Conservation (phyloP, 805 yeast genomes). For the Saccharomycopsis malanga region DNA sequence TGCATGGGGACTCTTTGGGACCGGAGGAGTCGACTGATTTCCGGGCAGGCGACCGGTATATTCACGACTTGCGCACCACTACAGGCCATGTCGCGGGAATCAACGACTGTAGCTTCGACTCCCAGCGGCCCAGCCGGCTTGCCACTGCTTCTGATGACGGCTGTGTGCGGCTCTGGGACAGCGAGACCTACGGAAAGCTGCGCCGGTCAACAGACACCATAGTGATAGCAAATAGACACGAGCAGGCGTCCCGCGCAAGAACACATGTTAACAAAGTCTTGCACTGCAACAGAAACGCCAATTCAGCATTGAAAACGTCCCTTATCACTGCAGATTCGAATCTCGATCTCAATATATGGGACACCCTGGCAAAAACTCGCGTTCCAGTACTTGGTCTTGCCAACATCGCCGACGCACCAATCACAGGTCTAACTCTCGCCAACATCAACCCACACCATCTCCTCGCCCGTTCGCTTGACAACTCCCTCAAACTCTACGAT, state of each 20-base stretch:
- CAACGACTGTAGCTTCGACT: constrained; percentile 27
- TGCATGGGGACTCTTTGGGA: not conserved
- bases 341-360: not conserved
- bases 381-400: not conserved
- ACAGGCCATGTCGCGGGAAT: constrained; percentile 31
- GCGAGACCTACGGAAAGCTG: constrained; percentile 10
- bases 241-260: not conserved
- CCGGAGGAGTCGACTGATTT: no score
- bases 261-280: not conserved
- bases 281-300: not conserved
- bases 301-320: not conserved
- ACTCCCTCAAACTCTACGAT: not conserved
- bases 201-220: not conserved
- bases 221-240: not conserved
- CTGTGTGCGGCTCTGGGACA: constrained; percentile 33
- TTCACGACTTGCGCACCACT: constrained; percentile 31
- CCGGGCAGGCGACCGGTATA: constrained; percentile 29
- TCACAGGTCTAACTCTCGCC: not conserved
- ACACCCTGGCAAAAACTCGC: not conserved
- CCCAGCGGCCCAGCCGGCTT: constrained; percentile 23
- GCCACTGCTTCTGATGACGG: constrained; percentile 28
- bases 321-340: not conserved
- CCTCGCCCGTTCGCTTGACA: not conserved
- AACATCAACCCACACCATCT: not conserved
- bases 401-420: not conserved